phyloP scores from a whole-genome alignment of 352 stramenopile species.

The Sclerospora graminicola region DNA sequence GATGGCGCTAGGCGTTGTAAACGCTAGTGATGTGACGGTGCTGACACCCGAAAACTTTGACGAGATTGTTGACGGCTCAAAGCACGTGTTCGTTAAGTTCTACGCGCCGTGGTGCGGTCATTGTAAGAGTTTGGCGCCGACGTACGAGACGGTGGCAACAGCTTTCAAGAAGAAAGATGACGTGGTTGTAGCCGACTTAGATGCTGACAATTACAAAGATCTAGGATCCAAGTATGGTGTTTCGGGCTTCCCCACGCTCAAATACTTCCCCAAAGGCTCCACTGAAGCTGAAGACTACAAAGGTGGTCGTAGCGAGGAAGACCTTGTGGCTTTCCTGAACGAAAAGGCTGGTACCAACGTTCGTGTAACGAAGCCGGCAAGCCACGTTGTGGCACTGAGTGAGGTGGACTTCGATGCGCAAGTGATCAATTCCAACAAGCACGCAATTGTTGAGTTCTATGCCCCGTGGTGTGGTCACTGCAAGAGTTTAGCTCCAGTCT shows the following conservation, averaged over 20 bases:
- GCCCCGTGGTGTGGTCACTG: slow-evolving; percentile 92
- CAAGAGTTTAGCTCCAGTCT: slow-evolving; percentile 85
- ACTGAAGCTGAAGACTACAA: slow-evolving; percentile 81
- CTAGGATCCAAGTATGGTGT: slow-evolving; percentile 79
- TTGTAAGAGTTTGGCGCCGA: slow-evolving; percentile 81
- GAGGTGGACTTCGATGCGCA: slow-evolving; percentile 66
- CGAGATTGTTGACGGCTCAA: slow-evolving; percentile 69
- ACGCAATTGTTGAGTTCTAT: slow-evolving; percentile 90
- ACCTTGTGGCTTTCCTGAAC: slow-evolving; percentile 72
- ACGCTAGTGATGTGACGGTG: slow-evolving; percentile 64
- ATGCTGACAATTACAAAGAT: slow-evolving; percentile 81
- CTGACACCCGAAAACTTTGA: slow-evolving; percentile 80
- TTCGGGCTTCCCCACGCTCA: slow-evolving; percentile 90
- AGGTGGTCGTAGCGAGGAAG: slow-evolving; percentile 74
- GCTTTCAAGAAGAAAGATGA: slow-evolving; percentile 80
- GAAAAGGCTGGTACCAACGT: slow-evolving; percentile 64
- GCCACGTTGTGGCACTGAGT: slow-evolving; percentile 49
- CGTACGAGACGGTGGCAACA: slow-evolving; percentile 79
- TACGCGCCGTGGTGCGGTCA: slow-evolving; percentile 88
- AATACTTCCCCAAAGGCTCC: slow-evolving; percentile 81
- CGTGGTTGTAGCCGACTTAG: slow-evolving; percentile 84
- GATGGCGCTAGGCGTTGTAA: slow-evolving; percentile 38
- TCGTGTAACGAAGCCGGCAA: slow-evolving; percentile 58
- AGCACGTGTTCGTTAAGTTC: slow-evolving; percentile 84
- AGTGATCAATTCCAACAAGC: slow-evolving; percentile 76